Evolutionary conservation across 1,139 yeast genomes (phyloP).

Genomic region (Blastobotrys arbuscula): DNA sequence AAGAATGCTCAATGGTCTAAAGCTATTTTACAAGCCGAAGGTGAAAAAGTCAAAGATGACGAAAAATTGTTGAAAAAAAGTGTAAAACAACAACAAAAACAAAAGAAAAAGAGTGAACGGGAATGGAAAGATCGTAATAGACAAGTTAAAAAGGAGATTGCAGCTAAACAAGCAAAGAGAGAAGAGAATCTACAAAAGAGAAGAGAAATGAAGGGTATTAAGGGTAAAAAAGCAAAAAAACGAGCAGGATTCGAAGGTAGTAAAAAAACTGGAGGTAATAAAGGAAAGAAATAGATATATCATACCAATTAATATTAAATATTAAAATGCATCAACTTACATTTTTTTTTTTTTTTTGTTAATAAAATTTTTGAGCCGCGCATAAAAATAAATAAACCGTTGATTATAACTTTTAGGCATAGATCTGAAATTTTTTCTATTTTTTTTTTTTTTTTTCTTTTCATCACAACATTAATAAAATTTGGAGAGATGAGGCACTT

Average conservation of each 20-base stretch:
- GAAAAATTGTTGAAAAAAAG: conserved; percentile 84
- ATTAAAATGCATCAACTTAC: not conserved
- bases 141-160: conserved; percentile 61
- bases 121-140: conserved; percentile 77
- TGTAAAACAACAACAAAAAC: conserved; percentile 71
- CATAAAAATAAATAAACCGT: too few species aligned
- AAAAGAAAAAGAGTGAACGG: conserved; percentile 71
- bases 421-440: too few species aligned
- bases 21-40: conserved; percentile 83
- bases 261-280: conserved; percentile 4
- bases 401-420: too few species aligned
- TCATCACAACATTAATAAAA: not conserved
- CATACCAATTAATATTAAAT: not conserved
- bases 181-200: conserved; percentile 83
- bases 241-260: conserved; percentile 47
- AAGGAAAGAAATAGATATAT: conserved; percentile 4
- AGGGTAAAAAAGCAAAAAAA: conserved; percentile 39
- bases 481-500: not conserved
- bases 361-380: conserved; percentile 1
- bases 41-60: conserved; percentile 80
- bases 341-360: not conserved
- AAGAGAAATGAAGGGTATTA: conserved; percentile 67
- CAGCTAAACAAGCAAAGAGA: conserved; percentile 67
- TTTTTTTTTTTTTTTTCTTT: not conserved
- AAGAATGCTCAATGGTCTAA: conserved; percentile 83